phyloP scores from a whole-genome alignment of 345 rosid species.

The Gossypium longicalyx region DNA sequence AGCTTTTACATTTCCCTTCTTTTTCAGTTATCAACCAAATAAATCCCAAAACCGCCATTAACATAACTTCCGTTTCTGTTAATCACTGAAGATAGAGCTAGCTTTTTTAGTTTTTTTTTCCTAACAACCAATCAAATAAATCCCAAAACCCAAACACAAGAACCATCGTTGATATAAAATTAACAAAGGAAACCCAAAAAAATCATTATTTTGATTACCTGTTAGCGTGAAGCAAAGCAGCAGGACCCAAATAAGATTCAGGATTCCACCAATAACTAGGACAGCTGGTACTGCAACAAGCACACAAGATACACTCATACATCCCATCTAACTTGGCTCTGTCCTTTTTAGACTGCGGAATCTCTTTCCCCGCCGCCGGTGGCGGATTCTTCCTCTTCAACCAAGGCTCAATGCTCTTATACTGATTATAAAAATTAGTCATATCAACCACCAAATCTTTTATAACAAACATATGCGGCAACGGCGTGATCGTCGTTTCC shows the following conservation, averaged over 20 bases:
- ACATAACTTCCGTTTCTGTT: background rate
- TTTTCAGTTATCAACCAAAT: background rate
- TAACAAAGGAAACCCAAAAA: background rate
- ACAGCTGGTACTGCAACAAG: slow-evolving; percentile 91
- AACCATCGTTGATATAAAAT: background rate
- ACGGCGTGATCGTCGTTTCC: slow-evolving; percentile 54
- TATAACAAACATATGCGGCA: slow-evolving; percentile 94
- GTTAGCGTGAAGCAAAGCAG: slow-evolving; percentile 90
- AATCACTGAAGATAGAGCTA: background rate
- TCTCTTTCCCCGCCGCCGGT: slow-evolving; percentile 67
- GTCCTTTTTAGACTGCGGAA: slow-evolving; percentile 81
- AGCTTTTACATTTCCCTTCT: background rate
- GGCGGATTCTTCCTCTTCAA: slow-evolving; percentile 84
- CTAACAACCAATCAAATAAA: background rate
- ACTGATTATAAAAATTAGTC: slow-evolving; percentile 95
- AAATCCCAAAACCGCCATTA: background rate
- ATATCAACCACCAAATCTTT: slow-evolving; percentile 94
- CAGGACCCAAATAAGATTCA: slow-evolving; percentile 90
- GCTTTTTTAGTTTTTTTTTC: background rate
- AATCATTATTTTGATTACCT: slow-evolving; percentile 35
- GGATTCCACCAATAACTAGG: slow-evolving; percentile 99
- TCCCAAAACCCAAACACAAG: background rate
- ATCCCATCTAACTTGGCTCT: slow-evolving; percentile 91
- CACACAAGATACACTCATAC: slow-evolving; percentile 94
- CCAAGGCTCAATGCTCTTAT: slow-evolving; percentile 99